phyloP scores from a whole-genome alignment of 768 basidiomycete species.

The Lactarius sanguifluus region DNA sequence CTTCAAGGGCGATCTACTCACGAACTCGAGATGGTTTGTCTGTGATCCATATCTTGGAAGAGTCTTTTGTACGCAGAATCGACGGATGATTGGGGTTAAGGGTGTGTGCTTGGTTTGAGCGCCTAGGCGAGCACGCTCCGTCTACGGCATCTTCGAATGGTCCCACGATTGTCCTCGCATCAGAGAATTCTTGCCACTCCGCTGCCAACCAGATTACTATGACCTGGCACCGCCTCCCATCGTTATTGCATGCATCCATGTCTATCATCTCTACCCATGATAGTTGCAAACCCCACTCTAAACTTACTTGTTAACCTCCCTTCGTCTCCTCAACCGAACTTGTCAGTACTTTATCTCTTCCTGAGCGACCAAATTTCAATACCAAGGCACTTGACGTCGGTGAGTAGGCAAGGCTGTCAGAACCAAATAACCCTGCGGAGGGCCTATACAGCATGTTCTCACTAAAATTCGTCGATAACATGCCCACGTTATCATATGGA shows the following conservation, averaged over 20 bases:
- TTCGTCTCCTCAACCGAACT: no score
- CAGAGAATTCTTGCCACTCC: no score
- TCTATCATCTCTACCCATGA: no score
- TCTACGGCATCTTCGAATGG: background rate
- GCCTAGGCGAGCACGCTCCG: background rate
- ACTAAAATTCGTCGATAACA: slow-evolving; percentile 92
- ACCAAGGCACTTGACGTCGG: no score
- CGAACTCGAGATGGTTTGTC: background rate
- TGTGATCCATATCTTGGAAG: background rate
- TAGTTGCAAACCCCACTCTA: no score
- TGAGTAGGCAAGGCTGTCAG: no score
- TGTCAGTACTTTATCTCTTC: no score
- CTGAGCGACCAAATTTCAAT: no score
- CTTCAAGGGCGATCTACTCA: background rate
- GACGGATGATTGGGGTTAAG: background rate
- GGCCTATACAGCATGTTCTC: slow-evolving; percentile 87
- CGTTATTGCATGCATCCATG: no score
- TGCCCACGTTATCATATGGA: slow-evolving; percentile 90
- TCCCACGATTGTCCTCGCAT: background rate
- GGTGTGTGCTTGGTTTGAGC: background rate
- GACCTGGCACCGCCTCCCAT: no score
- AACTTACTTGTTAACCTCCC: no score
- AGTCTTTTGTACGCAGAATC: background rate
- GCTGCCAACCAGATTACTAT: no score
- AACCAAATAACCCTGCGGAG: slow-evolving; percentile 60